Evolutionary conservation across 257 asterid species (phyloP).

Genomic region (Nicotiana paniculata): DNA sequence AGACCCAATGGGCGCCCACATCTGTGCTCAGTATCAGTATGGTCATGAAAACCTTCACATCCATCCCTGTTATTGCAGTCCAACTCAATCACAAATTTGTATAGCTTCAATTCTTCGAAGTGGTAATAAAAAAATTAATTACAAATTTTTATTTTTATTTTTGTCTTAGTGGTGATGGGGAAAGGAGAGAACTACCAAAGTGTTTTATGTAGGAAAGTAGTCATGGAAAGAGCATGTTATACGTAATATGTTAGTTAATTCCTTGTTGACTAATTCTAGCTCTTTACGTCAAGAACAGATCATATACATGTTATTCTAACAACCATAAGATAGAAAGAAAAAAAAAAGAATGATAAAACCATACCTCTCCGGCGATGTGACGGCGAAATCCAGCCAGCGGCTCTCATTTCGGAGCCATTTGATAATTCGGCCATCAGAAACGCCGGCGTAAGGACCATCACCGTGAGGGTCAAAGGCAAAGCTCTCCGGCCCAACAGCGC

Average conservation of each 20-base stretch:
- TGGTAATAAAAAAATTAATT: no score
- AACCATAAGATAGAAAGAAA: neutral
- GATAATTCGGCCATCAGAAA: constrained; percentile 63
- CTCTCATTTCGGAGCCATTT: constrained; percentile 46
- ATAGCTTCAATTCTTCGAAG: no score
- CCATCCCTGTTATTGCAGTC: constrained; percentile 22
- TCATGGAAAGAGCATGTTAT: neutral
- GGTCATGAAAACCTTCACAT: constrained; percentile 37
- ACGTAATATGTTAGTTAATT: neutral
- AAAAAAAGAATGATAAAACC: no score
- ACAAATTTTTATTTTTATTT: no score
- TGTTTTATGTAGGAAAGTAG: neutral
- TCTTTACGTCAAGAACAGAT: neutral
- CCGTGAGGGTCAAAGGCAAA: constrained; percentile 41
- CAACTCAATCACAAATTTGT: neutral
- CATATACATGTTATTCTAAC: neutral
- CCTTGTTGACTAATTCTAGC: neutral
- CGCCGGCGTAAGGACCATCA: constrained; percentile 64
- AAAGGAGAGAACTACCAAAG: neutral
- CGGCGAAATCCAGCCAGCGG: constrained; percentile 61
- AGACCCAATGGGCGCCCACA: constrained; percentile 92
- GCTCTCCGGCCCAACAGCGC: constrained; percentile 55
- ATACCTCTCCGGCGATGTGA: constrained; percentile 48
- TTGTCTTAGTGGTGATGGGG: neutral
- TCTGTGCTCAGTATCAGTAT: constrained; percentile 32